A percentile compares a stretch with the other conserved stretches of the same genome.
phyloP scores from a whole-genome alignment of 1,139 yeast genomes.

The Sugiyamaella japonica region DNA sequence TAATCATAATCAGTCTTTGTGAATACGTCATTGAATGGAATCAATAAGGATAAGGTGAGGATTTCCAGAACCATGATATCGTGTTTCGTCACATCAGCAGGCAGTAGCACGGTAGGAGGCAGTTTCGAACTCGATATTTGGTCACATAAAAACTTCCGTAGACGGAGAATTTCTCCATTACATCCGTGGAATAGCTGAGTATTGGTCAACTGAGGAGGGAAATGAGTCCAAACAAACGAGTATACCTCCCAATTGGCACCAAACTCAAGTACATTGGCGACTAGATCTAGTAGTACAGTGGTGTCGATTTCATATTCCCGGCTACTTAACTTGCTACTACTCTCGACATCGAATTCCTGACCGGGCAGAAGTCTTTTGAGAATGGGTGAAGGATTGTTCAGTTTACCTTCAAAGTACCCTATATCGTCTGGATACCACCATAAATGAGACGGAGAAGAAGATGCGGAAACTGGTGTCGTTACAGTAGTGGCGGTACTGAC shows the following conservation, averaged over 20 bases:
- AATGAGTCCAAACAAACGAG: slow-evolving; percentile 65
- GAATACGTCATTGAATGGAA: slow-evolving; percentile 64
- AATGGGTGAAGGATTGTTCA: slow-evolving; percentile 37
- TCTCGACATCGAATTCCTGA: slow-evolving; percentile 20
- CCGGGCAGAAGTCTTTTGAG: slow-evolving; percentile 28
- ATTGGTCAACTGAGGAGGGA: slow-evolving; percentile 71
- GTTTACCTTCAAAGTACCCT: slow-evolving; percentile 48
- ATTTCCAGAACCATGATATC: slow-evolving; percentile 70
- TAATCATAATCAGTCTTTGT: slow-evolving; percentile 67
- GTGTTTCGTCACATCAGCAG: slow-evolving; percentile 51
- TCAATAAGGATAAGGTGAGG: slow-evolving; percentile 62
- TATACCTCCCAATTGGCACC: slow-evolving; percentile 72
- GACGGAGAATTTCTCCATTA: slow-evolving; percentile 47
- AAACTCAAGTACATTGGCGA: slow-evolving; percentile 49
- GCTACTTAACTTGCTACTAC: slow-evolving; percentile 15
- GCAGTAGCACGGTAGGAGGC: slow-evolving; percentile 49
- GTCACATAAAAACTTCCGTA: slow-evolving; percentile 57
- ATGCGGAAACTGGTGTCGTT: not conserved
- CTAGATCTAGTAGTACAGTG: slow-evolving; percentile 53
- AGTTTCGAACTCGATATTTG: slow-evolving; percentile 49
- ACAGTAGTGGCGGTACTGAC: not conserved
- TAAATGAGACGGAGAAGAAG: slow-evolving; percentile 22
- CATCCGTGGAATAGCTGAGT: slow-evolving; percentile 53
- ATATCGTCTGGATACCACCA: slow-evolving; percentile 66
- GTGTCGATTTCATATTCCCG: slow-evolving; percentile 46